Percentiles rank a stretch among this genome's conserved stretches.
phyloP scores from a whole-genome alignment of 345 rosid genomes.

The Gynandropsis gynandra region DNA sequence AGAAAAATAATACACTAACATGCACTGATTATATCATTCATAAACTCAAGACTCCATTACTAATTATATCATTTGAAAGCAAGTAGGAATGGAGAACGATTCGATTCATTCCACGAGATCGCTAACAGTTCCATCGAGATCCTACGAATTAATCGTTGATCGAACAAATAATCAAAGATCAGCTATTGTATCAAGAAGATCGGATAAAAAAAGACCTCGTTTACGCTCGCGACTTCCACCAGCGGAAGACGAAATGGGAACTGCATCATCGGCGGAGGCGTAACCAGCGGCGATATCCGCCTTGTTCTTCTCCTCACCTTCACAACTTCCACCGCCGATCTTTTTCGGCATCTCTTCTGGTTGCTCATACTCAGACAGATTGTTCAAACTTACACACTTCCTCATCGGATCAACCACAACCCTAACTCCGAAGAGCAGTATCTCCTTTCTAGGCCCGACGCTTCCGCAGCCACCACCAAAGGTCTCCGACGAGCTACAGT shows the following conservation, averaged over 20 bases:
- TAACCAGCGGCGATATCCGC: conserved; percentile 41
- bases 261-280: conserved; percentile 74
- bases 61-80: no score
- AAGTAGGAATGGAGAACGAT: background rate
- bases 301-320: conserved; percentile 26
- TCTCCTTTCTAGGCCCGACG: conserved; percentile 36
- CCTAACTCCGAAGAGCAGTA: conserved; percentile 86
- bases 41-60: no score
- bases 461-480: conserved; percentile 20
- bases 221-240: conserved; percentile 54
- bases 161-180: background rate
- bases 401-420: conserved; percentile 91
- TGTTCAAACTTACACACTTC: conserved; percentile 82
- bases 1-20: no score
- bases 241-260: conserved; percentile 39
- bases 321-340: conserved; percentile 3
- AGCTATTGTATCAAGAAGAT: background rate
- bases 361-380: conserved; percentile 68
- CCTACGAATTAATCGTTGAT: background rate
- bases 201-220: conserved; percentile 45
- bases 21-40: no score
- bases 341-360: conserved; percentile 29
- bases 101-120: no score
- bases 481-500: conserved; percentile 23
- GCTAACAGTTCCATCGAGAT: conserved; percentile 5